Evolutionary conservation across 208 protist genomes (phyloP), one percentile per base, ranked within the genome.

Genomic region (Kentomonas sorsogonicus): DNA sequence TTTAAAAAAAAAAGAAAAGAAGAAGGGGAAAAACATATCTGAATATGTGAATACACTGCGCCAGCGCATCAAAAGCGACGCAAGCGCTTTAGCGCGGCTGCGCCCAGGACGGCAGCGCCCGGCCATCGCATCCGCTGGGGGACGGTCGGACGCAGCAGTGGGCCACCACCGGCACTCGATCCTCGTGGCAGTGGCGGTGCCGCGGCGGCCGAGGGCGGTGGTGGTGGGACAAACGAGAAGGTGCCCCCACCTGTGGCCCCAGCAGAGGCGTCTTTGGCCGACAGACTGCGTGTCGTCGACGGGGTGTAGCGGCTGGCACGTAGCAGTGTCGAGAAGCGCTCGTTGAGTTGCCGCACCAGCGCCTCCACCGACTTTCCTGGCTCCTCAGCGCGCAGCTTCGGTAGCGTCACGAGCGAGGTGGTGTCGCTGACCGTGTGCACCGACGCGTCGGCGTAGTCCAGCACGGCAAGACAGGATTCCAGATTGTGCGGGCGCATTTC

Each of bases 341-440:
- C 60, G 23, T 44, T 53, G 45, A 60, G 36, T 3, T 44, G 54
- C 43, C 44, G 23, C 54, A 45, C 48, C 46, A 63, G 4, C 48
- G 41, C 25, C 36, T 53, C 53, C 5, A 52, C 34, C 38, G 45
- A 27, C 9, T 43, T 22, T 7, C 59, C 55, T 9, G 10, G 25
- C 4, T 33, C 26, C n/a, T 59, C 56, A 11, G 11, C 27, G 26
- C 60, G 44, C 22, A 30, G 54, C 31, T 10, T 50, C 25, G 73
- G 69, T 33, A 87, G 61, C 51, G 83, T 66, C 16, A 57, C 75
- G n/a, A 87, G 60, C n/a, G 75, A 78, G 23, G 62, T 66, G 38
- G 23, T 46, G 22, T 77, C 68, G 26, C 70, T 67, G 15, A 81
- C 70, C 9, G 47, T 44, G 51, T 83, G 63, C 29, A 83, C 48